phyloP scores from a whole-genome alignment of 441 rosid genomes.

The Populus hybrid region DNA sequence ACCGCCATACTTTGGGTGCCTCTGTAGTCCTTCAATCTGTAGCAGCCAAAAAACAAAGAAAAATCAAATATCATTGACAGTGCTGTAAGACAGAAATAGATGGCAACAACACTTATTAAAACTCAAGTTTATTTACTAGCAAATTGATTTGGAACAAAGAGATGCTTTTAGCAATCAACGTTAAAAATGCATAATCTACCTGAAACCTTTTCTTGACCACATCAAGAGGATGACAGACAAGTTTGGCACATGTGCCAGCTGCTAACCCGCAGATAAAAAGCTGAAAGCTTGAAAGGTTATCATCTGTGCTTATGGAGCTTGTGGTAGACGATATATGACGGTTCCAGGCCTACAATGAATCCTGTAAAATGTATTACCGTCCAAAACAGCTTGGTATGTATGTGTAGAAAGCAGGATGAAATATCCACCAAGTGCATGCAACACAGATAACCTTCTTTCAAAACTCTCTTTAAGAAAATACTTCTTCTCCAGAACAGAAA shows the following conservation, averaged over 20 bases:
- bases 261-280: constrained; percentile 83
- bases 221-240: constrained; percentile 96
- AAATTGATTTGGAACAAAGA: neutral
- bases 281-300: constrained; percentile 71
- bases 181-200: constrained; percentile 35
- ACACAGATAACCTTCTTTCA: neutral
- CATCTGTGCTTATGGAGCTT: constrained; percentile 30
- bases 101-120: neutral
- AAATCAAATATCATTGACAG: neutral
- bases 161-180: neutral
- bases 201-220: constrained; percentile 97
- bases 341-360: constrained; percentile 66
- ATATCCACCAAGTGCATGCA: neutral
- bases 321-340: constrained; percentile 30
- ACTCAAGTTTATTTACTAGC: neutral
- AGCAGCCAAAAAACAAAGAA: constrained; percentile 14
- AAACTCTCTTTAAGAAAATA: neutral
- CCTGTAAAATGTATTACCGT: constrained; percentile 3
- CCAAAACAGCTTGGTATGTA: neutral
- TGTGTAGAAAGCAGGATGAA: neutral
- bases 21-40: constrained; percentile 86
- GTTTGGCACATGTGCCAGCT: constrained; percentile 94
- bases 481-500: neutral
- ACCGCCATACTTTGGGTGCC: constrained; percentile 93
- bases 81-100: neutral